phyloP scores from a whole-genome alignment of 768 basidiomycete genomes.

The Tephrocybe sp. region DNA sequence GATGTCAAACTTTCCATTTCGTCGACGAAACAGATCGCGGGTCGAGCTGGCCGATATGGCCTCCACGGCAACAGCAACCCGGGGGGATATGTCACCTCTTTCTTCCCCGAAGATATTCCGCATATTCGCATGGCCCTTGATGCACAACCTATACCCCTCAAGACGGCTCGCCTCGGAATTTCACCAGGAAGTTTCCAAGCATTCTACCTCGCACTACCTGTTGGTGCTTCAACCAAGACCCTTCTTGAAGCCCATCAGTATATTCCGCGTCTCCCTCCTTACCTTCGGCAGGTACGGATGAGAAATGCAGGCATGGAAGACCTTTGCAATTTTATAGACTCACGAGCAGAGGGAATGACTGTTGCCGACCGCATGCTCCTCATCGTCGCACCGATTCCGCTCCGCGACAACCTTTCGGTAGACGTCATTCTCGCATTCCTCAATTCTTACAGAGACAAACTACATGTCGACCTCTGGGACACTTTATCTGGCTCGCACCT shows the following conservation, averaged over 20 bases:
- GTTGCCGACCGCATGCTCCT: slow-evolving; percentile 42
- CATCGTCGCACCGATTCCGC: slow-evolving; percentile 52
- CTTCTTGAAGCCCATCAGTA: slow-evolving; percentile 49
- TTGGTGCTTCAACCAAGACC: slow-evolving; percentile 32
- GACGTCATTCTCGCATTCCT: slow-evolving; percentile 38
- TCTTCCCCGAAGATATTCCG: slow-evolving; percentile 60
- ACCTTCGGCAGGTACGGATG: slow-evolving; percentile 33
- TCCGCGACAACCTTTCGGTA: slow-evolving; percentile 38
- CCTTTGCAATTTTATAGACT: slow-evolving; percentile 44
- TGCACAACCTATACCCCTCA: slow-evolving; percentile 46
- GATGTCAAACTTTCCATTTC: slow-evolving; percentile 56
- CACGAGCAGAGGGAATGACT: slow-evolving; percentile 31
- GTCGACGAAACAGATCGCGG: slow-evolving; percentile 91
- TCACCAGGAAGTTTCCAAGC: slow-evolving; percentile 11
- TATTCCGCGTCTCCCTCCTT: slow-evolving; percentile 40
- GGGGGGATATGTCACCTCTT: slow-evolving; percentile 72
- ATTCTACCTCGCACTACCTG: slow-evolving; percentile 39
- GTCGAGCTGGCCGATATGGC: slow-evolving; percentile 89
- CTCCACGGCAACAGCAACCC: slow-evolving; percentile 43
- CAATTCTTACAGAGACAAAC: slow-evolving; percentile 33
- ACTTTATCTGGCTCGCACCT: slow-evolving; percentile 35
- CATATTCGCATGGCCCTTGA: slow-evolving; percentile 55
- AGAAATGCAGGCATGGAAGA: slow-evolving; percentile 13
- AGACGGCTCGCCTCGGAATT: slow-evolving; percentile 45
- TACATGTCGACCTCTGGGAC: slow-evolving; percentile 40